Conservation (phyloP, 768 basidiomycete species). For the Amyloporia xantha region DNA sequence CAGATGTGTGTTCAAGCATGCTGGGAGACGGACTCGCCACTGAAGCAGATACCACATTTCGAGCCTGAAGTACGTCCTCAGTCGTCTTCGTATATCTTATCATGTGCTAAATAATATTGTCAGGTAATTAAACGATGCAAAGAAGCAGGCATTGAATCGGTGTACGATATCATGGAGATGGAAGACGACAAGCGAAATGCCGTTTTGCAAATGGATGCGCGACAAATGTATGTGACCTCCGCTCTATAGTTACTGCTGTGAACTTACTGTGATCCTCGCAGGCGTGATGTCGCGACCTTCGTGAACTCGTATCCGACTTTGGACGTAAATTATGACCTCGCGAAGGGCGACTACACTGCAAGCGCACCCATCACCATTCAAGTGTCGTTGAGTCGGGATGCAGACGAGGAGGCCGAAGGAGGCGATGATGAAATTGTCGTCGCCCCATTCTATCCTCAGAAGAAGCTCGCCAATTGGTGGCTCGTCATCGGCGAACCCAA, state of each 20-base stretch:
- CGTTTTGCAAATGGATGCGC: conserved; percentile 76
- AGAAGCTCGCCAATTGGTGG: conserved; percentile 97
- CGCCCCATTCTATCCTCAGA: conserved; percentile 88
- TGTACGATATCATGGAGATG: conserved; percentile 98
- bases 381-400: conserved; percentile 75
- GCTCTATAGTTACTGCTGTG: background rate
- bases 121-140: conserved; percentile 84
- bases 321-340: conserved; percentile 84
- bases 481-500: conserved; percentile 84
- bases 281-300: conserved; percentile 91
- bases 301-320: conserved; percentile 98
- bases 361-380: conserved; percentile 77
- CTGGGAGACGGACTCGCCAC: conserved; percentile 94
- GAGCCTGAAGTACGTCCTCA: conserved; percentile 62
- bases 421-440: conserved; percentile 75
- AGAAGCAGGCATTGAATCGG: conserved; percentile 73
- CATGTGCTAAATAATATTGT: background rate
- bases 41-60: conserved; percentile 97
- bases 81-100: background rate
- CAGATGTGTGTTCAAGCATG: conserved; percentile 99
- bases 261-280: conserved; percentile 24
- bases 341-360: conserved; percentile 80
- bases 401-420: conserved; percentile 49
- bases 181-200: conserved; percentile 85
- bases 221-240: conserved; percentile 71